Percentiles rank a stretch among this genome's conserved stretches.
These are phyloP conservation scores for Fusarium falciforme DNA, from an alignment of 2,329 filamentous ascomycete genomes.

Conservation along the genomic window DNA sequence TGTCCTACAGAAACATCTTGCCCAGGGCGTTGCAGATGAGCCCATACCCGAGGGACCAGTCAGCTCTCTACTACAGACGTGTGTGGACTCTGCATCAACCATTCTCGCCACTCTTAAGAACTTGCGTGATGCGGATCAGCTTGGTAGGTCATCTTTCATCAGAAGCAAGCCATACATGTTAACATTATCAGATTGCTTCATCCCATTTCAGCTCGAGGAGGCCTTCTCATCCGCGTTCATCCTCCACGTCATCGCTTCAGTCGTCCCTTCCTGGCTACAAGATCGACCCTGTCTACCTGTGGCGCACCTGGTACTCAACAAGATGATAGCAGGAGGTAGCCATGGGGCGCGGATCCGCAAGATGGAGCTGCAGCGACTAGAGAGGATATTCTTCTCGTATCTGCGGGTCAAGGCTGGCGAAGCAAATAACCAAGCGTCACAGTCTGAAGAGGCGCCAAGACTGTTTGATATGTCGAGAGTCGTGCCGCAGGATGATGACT, in stretches of 20 bases:
- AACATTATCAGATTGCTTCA: not conserved
- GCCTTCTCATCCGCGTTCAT: not conserved
- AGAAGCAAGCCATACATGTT: rapidly evolving
- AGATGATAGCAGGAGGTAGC: not conserved
- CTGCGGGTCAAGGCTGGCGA: not conserved
- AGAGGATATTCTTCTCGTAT: not conserved
- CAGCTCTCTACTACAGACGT: not conserved
- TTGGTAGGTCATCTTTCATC: not conserved
- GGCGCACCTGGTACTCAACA: not conserved
- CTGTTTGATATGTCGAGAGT: not conserved
- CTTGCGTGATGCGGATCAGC: not conserved
- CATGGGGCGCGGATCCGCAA: not conserved
- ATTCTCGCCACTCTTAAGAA: not conserved
- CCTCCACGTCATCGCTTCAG: not conserved
- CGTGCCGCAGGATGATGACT: not conserved
- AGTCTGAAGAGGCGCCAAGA: not conserved
- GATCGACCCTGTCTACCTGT: not conserved
- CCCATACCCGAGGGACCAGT: not conserved
- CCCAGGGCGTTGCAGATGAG: not conserved
- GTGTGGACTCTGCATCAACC: not conserved
- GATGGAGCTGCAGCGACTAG: not conserved
- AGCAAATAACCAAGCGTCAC: not conserved
- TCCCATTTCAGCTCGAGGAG: not conserved
- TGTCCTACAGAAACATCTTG: not conserved
- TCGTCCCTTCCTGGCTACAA: not conserved